Evolutionary conservation across 768 basidiomycete species (phyloP).

Genomic region (Clitopilus hobsonii): DNA sequence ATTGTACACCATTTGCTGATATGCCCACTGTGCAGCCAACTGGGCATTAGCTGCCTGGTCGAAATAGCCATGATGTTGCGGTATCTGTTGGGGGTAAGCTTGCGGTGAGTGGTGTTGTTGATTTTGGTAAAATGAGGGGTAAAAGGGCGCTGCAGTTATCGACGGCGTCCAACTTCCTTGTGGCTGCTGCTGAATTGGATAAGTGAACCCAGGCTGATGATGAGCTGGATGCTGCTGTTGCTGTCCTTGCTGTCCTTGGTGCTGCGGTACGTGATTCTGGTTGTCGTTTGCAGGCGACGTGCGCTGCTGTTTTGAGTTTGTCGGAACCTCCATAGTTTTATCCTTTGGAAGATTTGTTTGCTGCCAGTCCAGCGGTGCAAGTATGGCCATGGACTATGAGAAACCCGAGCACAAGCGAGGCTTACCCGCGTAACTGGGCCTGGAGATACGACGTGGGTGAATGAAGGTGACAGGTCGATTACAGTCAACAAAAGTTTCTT

Average conservation of each 20-base stretch:
- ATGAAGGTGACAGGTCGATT: conserved; percentile 4
- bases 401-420: conserved; percentile 13
- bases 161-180: conserved; percentile 70
- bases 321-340: conserved; percentile 53
- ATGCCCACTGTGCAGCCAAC: conserved; percentile 76
- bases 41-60: conserved; percentile 67
- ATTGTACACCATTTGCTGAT: conserved; percentile 88
- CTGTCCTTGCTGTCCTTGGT: conserved; percentile 17
- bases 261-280: conserved; percentile 19
- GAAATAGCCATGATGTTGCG: conserved; percentile 57
- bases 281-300: conserved; percentile 58
- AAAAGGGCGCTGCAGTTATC: conserved; percentile 65
- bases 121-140: conserved; percentile 75
- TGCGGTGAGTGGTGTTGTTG: conserved; percentile 53
- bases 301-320: conserved; percentile 54
- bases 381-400: conserved; percentile 67
- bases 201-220: conserved; percentile 49
- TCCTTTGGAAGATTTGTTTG: conserved; percentile 49
- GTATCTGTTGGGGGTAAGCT: conserved; percentile 43
- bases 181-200: conserved; percentile 67
- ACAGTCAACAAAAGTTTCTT: background rate
- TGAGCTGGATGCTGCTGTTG: conserved; percentile 27
- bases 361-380: conserved; percentile 74
- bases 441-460: conserved; percentile 6
- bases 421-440: conserved; percentile 11